Evolutionary conservation across 169 alveolate species (phyloP).

Genomic region (Plasmodium gonderi): DNA sequence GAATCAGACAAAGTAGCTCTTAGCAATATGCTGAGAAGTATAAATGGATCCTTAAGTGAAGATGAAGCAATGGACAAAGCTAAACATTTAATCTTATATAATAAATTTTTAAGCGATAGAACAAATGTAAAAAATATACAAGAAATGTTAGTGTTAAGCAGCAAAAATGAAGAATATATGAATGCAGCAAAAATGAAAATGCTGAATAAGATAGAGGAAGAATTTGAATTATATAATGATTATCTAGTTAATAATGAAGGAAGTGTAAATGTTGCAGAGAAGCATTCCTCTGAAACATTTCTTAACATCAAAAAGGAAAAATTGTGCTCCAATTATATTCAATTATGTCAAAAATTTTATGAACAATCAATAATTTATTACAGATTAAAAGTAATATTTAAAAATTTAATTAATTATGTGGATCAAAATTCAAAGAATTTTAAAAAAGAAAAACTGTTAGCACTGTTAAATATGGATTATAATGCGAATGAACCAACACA

Average conservation of each 20-base stretch:
- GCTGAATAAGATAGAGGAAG: not conserved
- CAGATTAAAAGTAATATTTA: not conserved
- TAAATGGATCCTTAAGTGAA: not conserved
- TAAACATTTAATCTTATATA: constrained; percentile 1
- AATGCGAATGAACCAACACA: not conserved
- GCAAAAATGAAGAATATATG: not conserved
- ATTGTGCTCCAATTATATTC: constrained; percentile 1
- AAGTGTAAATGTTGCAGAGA: not conserved
- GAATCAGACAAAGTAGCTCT: not conserved
- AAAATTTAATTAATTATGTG: not conserved
- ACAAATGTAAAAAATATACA: not conserved
- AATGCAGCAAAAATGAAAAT: not conserved
- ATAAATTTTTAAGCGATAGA: constrained; percentile 1
- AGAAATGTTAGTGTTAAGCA: constrained; percentile 21
- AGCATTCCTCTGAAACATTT: not conserved
- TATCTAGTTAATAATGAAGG: not conserved
- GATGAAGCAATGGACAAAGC: not conserved
- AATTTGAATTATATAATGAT: not conserved
- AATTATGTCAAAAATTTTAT: constrained; percentile 35
- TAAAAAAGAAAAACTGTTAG: not conserved
- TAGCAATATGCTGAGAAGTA: not conserved
- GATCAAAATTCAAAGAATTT: not conserved
- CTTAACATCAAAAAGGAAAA: not conserved
- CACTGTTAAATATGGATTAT: not conserved
- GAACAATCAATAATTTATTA: not conserved